Conservation (phyloP, 2,329 filamentous ascomycete species). For the Fusarium graminum region DNA sequence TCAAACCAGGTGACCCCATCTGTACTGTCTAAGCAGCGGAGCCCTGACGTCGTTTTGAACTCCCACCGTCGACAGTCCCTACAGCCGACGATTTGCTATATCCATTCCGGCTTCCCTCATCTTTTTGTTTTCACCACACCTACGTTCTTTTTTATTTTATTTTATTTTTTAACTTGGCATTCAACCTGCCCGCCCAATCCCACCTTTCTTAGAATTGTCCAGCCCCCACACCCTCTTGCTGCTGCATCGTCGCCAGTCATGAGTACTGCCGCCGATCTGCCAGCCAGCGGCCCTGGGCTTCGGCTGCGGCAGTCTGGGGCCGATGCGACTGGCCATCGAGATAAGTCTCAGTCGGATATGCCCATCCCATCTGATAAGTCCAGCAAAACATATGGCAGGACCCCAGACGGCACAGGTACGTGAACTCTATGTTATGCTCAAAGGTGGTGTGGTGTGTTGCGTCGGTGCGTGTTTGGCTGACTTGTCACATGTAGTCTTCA, state of each 20-base stretch:
- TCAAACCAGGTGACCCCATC: constrained; percentile 36
- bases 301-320: constrained; percentile 49
- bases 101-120: constrained; percentile 29
- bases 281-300: constrained; percentile 46
- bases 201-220: neutral
- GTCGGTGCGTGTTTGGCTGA: constrained; percentile 38
- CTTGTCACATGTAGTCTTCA: constrained; percentile 76
- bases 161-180: constrained; percentile 9
- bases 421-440: constrained; percentile 38
- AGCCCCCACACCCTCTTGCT: constrained; percentile 5
- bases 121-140: constrained; percentile 18
- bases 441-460: constrained; percentile 20
- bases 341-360: constrained; percentile 26
- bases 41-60: constrained; percentile 49
- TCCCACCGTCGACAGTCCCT: constrained; percentile 26
- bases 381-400: constrained; percentile 90
- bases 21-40: constrained; percentile 40
- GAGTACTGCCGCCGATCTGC: constrained; percentile 52
- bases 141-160: constrained; percentile 7
- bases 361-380: constrained; percentile 47
- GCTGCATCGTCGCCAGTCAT: constrained; percentile 41
- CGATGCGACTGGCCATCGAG: constrained; percentile 35
- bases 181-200: constrained; percentile 13
- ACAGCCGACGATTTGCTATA: constrained; percentile 35
- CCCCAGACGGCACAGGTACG: constrained; percentile 90